These are phyloP conservation scores for Rhizoclosmatium globosum DNA, from an alignment of 192 early-diverging fungal genomes.

Conservation along the genomic window DNA sequence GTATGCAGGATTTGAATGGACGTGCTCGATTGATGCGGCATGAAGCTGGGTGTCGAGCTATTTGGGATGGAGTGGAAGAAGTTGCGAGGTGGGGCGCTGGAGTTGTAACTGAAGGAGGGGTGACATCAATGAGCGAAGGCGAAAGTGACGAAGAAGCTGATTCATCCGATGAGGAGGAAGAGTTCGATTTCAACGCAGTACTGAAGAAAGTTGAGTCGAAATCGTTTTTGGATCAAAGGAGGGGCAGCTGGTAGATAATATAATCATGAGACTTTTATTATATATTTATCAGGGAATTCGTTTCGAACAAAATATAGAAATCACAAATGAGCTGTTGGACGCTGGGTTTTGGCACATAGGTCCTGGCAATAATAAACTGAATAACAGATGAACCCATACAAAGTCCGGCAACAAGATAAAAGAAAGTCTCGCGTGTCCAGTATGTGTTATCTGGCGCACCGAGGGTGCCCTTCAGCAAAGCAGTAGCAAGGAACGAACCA, in stretches of 20 bases:
- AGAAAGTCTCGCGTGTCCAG: constrained; percentile 34
- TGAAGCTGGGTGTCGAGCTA: no score
- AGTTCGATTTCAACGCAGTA: constrained; percentile 1
- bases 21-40: background rate
- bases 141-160: constrained; percentile 1
- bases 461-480: constrained; percentile 1
- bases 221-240: no score
- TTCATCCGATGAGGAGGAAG: background rate
- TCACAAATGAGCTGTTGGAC: constrained; percentile 16
- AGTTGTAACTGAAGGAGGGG: background rate
- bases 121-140: background rate
- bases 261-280: background rate
- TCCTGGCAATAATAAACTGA: constrained; percentile 53
- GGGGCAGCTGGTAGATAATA: background rate
- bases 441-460: constrained; percentile 15
- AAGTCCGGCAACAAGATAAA: constrained; percentile 45
- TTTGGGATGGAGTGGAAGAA: constrained; percentile 5
- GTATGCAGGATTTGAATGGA: background rate
- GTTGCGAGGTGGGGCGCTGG: background rate
- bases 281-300: no score
- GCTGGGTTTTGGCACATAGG: constrained; percentile 54
- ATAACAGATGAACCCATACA: constrained; percentile 43
- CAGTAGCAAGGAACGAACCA: constrained; percentile 39
- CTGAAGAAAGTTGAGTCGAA: background rate
- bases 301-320: no score